Evolutionary conservation across 345 rosid genomes (phyloP), one percentile per base, ranked within the genome.

Genomic region (Pseudoturritis turrita): DNA sequence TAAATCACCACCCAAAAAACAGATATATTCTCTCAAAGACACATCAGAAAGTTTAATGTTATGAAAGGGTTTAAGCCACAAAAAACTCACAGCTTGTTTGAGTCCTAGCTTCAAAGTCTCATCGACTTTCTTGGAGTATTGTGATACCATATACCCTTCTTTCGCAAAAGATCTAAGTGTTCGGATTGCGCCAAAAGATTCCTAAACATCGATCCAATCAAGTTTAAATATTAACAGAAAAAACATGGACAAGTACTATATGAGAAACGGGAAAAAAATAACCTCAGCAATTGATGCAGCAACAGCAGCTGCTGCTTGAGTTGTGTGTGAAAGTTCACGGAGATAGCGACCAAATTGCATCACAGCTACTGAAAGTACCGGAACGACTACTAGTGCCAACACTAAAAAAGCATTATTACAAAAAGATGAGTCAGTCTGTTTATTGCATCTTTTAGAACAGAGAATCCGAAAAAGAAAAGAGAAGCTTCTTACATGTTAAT

Each of bases 241-340:
- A 39, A 12, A 19, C 14, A 25, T 12, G 0, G 1, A 41, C 4
- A 50, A 57, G 9, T 9, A 14, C 0, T 15, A n/a, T 2, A 23
- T 25, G 10, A 10, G 4, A 39, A 17, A 17, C 5, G 0, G 15
- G 0, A 5, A 17, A 44, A 26, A 11, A 40, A 26, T 23, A 62
- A 94, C 98, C 98, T 94, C 97, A 28, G 97, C 97, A 75, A 94
- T 91, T 17, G 98, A 91, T 37, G 96, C 90, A 78, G 98, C 89
- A 59, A 80, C 85, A 19, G 98, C 98, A 73, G 98, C 97, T 47
- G 98, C 97, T 62, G 97, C 91, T 88, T 94, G 98, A 71, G 95
- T 94, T 69, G 68, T 74, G 79, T 94, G 93, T 19, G 97, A 94
- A 76, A 91, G 96, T 63, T 94, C 98, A 71, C 94, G 90, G 60